A percentile compares a stretch with the other conserved stretches of the same genome.
phyloP scores from a whole-genome alignment of 805 yeast genomes.

The Sporopachydermia lactativora region DNA sequence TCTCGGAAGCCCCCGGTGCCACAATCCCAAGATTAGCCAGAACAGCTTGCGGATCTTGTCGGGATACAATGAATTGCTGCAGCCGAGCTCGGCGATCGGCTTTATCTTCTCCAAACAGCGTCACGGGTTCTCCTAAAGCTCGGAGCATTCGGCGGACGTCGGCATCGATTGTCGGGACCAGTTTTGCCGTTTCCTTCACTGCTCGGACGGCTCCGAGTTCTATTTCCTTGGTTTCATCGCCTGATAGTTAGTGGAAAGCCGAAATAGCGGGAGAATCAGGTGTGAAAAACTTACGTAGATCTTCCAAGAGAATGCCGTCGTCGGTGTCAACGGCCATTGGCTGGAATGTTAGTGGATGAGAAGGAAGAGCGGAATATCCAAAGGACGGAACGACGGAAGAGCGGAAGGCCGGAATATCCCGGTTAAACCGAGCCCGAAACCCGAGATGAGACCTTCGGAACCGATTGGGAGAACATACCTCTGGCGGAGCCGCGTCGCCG shows the following conservation, averaged over 20 bases:
- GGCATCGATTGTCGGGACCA: slow-evolving; percentile 52
- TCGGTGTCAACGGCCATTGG: too few species aligned
- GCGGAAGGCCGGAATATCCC: too few species aligned
- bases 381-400: too few species aligned
- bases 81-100: slow-evolving; percentile 50
- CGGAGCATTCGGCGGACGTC: slow-evolving; percentile 41
- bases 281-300: too few species aligned
- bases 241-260: slow-evolving; percentile 8
- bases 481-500: too few species aligned
- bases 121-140: slow-evolving; percentile 40
- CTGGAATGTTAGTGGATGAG: too few species aligned
- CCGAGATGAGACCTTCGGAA: too few species aligned
- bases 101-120: slow-evolving; percentile 42
- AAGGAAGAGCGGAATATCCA: too few species aligned
- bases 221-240: slow-evolving; percentile 14
- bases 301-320: too few species aligned
- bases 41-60: slow-evolving; percentile 10
- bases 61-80: slow-evolving; percentile 26
- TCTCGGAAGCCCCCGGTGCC: slow-evolving; percentile 9
- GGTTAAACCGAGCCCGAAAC: too few species aligned
- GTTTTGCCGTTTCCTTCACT: slow-evolving; percentile 13
- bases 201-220: slow-evolving; percentile 16
- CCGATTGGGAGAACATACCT: too few species aligned
- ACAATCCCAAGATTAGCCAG: slow-evolving; percentile 14
- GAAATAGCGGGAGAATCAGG: too few species aligned